Percentiles rank a stretch among this genome's conserved stretches.
Evolutionary conservation across 805 yeast species (phyloP).

Genomic region (Blastobotrys terrestris): DNA sequence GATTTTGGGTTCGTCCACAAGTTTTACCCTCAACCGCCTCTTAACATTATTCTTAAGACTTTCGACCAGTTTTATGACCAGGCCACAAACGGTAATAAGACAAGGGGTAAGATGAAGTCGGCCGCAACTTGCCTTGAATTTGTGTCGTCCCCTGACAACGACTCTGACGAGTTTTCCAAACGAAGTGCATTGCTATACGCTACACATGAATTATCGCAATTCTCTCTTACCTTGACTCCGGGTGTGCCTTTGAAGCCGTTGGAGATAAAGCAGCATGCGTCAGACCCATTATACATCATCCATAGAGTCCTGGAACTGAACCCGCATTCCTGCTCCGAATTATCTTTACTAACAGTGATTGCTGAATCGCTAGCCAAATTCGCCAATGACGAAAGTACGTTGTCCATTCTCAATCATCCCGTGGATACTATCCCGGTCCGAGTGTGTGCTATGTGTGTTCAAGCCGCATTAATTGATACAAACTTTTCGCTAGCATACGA

Average conservation of each 20-base stretch:
- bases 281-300: slow-evolving; percentile 24
- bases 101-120: slow-evolving; percentile 36
- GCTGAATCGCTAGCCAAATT: slow-evolving; percentile 9
- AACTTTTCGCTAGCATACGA: slow-evolving; percentile 57
- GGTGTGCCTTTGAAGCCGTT: slow-evolving; percentile 26
- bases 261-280: slow-evolving; percentile 19
- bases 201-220: slow-evolving; percentile 25
- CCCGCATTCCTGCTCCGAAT: slow-evolving; percentile 24
- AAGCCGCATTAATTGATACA: slow-evolving; percentile 55
- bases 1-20: slow-evolving; percentile 22
- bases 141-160: slow-evolving; percentile 8
- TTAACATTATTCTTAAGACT: slow-evolving; percentile 14
- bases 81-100: slow-evolving; percentile 38
- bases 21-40: slow-evolving; percentile 1
- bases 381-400: slow-evolving; percentile 5
- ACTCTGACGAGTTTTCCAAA: slow-evolving; percentile 9
- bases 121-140: slow-evolving; percentile 29
- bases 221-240: slow-evolving; percentile 25
- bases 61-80: slow-evolving; percentile 40
- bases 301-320: slow-evolving; percentile 28
- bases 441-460: slow-evolving; percentile 45
- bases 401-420: neutral
- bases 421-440: slow-evolving; percentile 12
- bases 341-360: slow-evolving; percentile 20
- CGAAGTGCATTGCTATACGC: slow-evolving; percentile 24